Evolutionary conservation across 768 basidiomycete genomes (phyloP).

Genomic region (Obba rivulosa): DNA sequence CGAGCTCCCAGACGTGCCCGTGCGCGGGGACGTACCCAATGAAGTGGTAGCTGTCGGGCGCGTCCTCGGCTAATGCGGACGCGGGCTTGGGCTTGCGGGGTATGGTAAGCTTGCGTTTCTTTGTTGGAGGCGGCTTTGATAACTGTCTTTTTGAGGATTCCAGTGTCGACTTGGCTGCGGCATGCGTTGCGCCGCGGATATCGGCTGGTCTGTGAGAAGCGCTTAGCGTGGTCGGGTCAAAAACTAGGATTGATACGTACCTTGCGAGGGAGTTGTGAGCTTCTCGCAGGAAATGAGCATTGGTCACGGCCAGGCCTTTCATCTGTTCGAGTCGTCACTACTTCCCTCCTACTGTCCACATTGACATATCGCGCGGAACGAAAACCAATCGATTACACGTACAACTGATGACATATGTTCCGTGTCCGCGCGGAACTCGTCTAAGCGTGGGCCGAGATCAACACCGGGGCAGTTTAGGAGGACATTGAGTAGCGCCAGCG

Average conservation of each 20-base stretch:
- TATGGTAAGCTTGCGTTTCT: constrained; percentile 22
- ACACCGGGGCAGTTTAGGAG: constrained; percentile 50
- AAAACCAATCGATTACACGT: constrained; percentile 13
- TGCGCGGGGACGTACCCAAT: constrained; percentile 58
- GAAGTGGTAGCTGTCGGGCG: constrained; percentile 54
- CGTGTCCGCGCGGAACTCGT: constrained; percentile 44
- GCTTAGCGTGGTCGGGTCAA: not conserved
- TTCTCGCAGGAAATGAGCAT: constrained; percentile 46
- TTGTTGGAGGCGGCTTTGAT: constrained; percentile 33
- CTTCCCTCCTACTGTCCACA: not conserved
- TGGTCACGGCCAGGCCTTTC: constrained; percentile 58
- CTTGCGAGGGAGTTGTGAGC: constrained; percentile 58
- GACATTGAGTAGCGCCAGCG: constrained; percentile 57
- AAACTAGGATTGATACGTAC: constrained; percentile 27
- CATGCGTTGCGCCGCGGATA: constrained; percentile 45
- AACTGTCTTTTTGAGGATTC: constrained; percentile 31
- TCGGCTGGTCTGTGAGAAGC: constrained; percentile 44
- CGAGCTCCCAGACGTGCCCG: constrained; percentile 69
- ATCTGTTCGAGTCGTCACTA: constrained; percentile 35
- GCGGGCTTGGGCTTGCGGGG: constrained; percentile 21
- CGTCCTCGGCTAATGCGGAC: constrained; percentile 21
- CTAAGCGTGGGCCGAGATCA: constrained; percentile 41
- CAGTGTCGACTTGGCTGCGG: constrained; percentile 40
- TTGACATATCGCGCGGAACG: not conserved
- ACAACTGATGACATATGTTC: constrained; percentile 54